Conservation (phyloP, 345 rosid species). For the Salix koriyanagi region DNA sequence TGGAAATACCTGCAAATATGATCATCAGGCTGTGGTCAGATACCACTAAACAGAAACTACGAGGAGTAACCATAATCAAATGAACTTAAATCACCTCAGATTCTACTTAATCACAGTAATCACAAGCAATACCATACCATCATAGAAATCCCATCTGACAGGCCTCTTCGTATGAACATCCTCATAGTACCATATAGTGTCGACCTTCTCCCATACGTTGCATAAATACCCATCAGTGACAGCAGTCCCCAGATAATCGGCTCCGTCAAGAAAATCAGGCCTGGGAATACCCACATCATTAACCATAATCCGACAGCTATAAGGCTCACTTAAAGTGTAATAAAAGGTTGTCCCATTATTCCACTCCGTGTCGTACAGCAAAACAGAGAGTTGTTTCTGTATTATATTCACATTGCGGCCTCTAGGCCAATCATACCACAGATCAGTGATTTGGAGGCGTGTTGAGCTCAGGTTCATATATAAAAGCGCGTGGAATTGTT, state of each 20-base stretch:
- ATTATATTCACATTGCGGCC: conserved; percentile 31
- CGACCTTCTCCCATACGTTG: conserved; percentile 40
- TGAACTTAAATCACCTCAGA: not conserved
- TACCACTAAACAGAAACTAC: not conserved
- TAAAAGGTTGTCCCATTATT: conserved; percentile 40
- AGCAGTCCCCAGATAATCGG: conserved; percentile 29
- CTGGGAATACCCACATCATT: conserved; percentile 35
- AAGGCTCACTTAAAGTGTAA: conserved; percentile 18
- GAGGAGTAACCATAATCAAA: not conserved
- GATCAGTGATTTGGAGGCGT: conserved; percentile 19
- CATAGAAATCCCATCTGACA: conserved; percentile 33
- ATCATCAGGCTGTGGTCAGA: not conserved
- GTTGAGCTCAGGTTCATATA: conserved; percentile 22
- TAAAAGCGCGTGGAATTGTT: conserved; percentile 35
- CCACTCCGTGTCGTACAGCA: conserved; percentile 31
- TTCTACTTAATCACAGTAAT: not conserved
- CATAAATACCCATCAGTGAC: conserved; percentile 36
- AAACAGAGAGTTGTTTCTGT: conserved; percentile 29
- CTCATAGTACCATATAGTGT: conserved; percentile 37
- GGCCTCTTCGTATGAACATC: conserved; percentile 30
- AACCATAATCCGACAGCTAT: conserved; percentile 10
- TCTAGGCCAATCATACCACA: conserved; percentile 40
- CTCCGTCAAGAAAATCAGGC: conserved; percentile 40
- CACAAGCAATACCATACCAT: conserved; percentile 9
- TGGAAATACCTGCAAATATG: conserved; percentile 23